A percentile compares a stretch with the other conserved stretches of the same genome.
Evolutionary conservation across 2,329 filamentous ascomycete species (phyloP).

Genomic region (Trichophyton mentagrophytes): DNA sequence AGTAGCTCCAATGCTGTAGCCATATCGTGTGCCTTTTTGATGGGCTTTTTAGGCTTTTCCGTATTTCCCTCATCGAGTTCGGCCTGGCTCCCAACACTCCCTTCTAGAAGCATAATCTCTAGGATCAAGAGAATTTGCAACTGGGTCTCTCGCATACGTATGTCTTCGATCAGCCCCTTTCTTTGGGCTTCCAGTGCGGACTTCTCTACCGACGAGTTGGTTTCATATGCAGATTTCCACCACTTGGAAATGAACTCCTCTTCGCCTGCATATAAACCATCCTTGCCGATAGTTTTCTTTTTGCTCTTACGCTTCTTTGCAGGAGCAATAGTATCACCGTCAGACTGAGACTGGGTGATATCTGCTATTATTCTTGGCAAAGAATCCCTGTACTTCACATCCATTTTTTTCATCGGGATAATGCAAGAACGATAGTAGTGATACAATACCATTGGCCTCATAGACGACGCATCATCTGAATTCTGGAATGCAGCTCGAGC

Average conservation of each 20-base stretch:
- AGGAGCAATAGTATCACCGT: conserved; percentile 27
- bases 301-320: conserved; percentile 20
- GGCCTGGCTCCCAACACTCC: conserved; percentile 8
- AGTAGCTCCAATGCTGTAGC: conserved; percentile 35
- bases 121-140: conserved; percentile 39
- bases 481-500: conserved; percentile 30
- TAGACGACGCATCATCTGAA: conserved; percentile 15
- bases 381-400: conserved; percentile 36
- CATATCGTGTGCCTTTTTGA: conserved; percentile 15
- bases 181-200: conserved; percentile 25
- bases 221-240: conserved; percentile 31
- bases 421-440: conserved; percentile 32
- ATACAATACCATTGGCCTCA: conserved; percentile 20
- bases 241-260: conserved; percentile 32
- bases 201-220: conserved; percentile 16
- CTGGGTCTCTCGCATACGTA: conserved; percentile 37
- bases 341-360: conserved; percentile 18
- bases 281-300: conserved; percentile 30
- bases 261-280: conserved; percentile 37
- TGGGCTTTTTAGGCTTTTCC: conserved; percentile 10
- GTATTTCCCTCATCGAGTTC: conserved; percentile 9
- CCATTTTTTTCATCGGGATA: conserved; percentile 35
- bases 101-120: conserved; percentile 35
- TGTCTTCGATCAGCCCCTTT: conserved; percentile 31
- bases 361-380: conserved; percentile 29